Evolutionary conservation across 371 early-diverging fungal genomes (phyloP).

Genomic region (Mucor ambiguus): DNA sequence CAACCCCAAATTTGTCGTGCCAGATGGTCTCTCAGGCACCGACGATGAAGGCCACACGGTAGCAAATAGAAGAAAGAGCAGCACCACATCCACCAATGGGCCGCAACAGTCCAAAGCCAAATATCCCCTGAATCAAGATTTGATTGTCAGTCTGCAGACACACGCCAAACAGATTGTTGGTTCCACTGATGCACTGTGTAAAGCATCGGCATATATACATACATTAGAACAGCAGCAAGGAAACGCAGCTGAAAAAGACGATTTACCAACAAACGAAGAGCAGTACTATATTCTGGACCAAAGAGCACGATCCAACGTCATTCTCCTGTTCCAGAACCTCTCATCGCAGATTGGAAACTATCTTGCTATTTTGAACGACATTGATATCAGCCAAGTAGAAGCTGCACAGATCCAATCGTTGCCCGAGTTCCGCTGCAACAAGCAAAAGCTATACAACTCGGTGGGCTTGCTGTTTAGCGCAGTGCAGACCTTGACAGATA

Average conservation of each 20-base stretch:
- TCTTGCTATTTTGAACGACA: conserved; percentile 43
- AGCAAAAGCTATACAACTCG: conserved; percentile 69
- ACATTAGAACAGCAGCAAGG: conserved; percentile 37
- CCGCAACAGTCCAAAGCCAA: conserved; percentile 27
- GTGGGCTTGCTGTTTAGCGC: conserved; percentile 70
- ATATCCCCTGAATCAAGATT: conserved; percentile 48
- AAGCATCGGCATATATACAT: conserved; percentile 33
- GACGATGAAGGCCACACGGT: background rate
- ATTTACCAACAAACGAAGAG: conserved; percentile 10
- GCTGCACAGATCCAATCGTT: conserved; percentile 38
- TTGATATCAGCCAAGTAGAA: conserved; percentile 34
- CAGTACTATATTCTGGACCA: conserved; percentile 27
- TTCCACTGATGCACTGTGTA: conserved; percentile 45
- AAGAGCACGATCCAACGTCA: conserved; percentile 28
- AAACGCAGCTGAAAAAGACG: background rate
- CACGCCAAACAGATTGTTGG: conserved; percentile 51
- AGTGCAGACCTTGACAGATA: conserved; percentile 62
- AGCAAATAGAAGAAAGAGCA: conserved; percentile 1
- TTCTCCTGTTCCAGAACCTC: conserved; percentile 49
- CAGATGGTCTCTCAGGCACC: background rate
- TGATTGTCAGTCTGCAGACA: conserved; percentile 48
- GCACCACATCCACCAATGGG: conserved; percentile 5
- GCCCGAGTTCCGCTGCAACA: conserved; percentile 65
- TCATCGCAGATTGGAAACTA: conserved; percentile 47
- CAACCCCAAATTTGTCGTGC: conserved; percentile 27